These are phyloP conservation scores for Rutidosis leptorrhynchoides DNA, from an alignment of 129 eudicot genomes.

Conservation along the genomic window DNA sequence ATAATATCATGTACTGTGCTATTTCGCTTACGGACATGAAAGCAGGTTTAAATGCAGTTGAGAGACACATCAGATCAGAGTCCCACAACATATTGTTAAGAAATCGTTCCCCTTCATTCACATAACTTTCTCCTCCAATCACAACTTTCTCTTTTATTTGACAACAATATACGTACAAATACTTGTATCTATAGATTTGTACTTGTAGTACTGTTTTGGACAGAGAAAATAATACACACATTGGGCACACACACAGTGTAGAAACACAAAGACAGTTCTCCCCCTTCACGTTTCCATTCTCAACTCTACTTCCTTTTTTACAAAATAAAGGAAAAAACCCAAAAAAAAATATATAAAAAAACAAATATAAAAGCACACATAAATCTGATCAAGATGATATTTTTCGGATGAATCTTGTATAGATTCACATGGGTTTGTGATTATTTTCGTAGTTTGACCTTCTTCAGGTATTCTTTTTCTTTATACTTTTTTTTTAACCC, in stretches of 20 bases:
- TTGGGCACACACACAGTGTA: conserved; percentile 17
- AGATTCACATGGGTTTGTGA: conserved; percentile 32
- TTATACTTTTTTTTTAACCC: conserved; percentile 17
- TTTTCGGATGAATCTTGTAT: conserved; percentile 19
- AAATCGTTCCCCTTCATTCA: conserved; percentile 15
- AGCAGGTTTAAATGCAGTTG: conserved; percentile 38
- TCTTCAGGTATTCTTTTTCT: conserved; percentile 26
- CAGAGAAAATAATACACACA: conserved; percentile 12
- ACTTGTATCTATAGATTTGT: conserved; percentile 21
- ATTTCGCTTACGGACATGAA: conserved; percentile 43
- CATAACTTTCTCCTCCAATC: conserved; percentile 4
- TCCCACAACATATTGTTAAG: background rate
- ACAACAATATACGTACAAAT: conserved; percentile 27
- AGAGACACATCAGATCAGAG: conserved; percentile 15
- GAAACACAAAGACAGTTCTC: conserved; percentile 28
- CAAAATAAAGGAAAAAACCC: no score
- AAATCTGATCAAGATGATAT: conserved; percentile 36
- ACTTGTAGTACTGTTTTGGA: conserved; percentile 8
- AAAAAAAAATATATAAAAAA: background rate
- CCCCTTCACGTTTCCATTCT: conserved; percentile 19
- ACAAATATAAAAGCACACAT: background rate
- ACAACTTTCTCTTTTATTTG: conserved; percentile 7
- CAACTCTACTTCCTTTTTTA: conserved; percentile 12
- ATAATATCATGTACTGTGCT: background rate
- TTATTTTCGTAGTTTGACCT: conserved; percentile 24